Evolutionary conservation across 352 stramenopile species (phyloP).

Genomic region (Peronospora farinosa): DNA sequence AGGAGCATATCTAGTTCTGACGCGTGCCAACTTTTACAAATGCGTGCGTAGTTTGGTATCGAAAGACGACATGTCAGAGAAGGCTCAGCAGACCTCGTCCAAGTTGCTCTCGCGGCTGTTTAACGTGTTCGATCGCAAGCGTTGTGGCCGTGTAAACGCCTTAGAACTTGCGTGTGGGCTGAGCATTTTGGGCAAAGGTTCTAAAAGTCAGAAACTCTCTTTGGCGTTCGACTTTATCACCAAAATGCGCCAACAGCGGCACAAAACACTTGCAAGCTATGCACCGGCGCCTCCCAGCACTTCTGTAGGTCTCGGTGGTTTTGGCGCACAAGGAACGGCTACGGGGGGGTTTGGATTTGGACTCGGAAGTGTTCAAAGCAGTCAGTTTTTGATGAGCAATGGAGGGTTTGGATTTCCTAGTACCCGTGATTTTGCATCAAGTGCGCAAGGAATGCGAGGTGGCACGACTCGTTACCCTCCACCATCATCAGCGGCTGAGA

Average conservation of each 20-base stretch:
- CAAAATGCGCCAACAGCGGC: slow-evolving; percentile 71
- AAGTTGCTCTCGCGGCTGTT: slow-evolving; percentile 80
- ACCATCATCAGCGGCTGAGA: slow-evolving; percentile 33
- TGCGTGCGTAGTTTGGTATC: slow-evolving; percentile 79
- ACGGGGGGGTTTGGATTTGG: slow-evolving; percentile 34
- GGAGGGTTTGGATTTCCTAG: slow-evolving; percentile 52
- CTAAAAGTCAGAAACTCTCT: slow-evolving; percentile 83
- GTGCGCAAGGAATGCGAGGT: slow-evolving; percentile 20
- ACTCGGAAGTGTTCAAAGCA: slow-evolving; percentile 34
- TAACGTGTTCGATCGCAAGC: slow-evolving; percentile 82
- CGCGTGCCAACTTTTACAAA: slow-evolving; percentile 78
- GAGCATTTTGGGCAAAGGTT: slow-evolving; percentile 78
- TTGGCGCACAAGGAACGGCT: slow-evolving; percentile 19
- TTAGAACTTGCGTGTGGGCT: slow-evolving; percentile 81
- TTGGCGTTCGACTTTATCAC: slow-evolving; percentile 85
- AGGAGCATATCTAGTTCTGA: slow-evolving; percentile 74
- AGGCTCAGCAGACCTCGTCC: slow-evolving; percentile 80
- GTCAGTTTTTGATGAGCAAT: slow-evolving; percentile 41
- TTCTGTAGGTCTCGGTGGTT: slow-evolving; percentile 18
- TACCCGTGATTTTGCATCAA: slow-evolving; percentile 37
- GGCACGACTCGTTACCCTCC: slow-evolving; percentile 28
- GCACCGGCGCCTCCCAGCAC: slow-evolving; percentile 32
- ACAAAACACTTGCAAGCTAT: slow-evolving; percentile 67
- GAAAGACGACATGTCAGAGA: slow-evolving; percentile 72
- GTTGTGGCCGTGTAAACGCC: slow-evolving; percentile 71